phyloP scores from a whole-genome alignment of 2,329 filamentous ascomycete species.

The Coleophoma cylindrospora region DNA sequence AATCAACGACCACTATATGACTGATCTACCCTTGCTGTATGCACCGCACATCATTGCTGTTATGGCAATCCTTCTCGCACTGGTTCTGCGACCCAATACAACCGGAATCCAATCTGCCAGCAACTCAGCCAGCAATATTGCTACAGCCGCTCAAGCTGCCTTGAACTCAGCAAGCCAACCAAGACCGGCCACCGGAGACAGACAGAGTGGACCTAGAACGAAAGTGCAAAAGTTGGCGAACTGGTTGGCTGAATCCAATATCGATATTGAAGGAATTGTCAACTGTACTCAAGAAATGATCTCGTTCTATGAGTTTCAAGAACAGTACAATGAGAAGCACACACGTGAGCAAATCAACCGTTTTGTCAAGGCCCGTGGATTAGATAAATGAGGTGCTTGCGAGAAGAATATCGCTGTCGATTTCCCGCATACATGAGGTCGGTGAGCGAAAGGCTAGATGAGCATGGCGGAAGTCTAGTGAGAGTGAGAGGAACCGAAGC shows the following conservation, averaged over 20 bases:
- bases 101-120: conserved; percentile 37
- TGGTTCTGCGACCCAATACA: conserved; percentile 58
- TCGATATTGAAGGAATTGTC: conserved; percentile 64
- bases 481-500: no score
- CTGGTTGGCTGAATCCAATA: conserved; percentile 65
- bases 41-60: conserved; percentile 66
- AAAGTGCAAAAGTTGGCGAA: conserved; percentile 50
- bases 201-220: conserved; percentile 15
- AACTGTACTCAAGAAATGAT: conserved; percentile 70
- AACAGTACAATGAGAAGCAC: conserved; percentile 30
- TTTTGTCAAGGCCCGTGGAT: conserved; percentile 28
- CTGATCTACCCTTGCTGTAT: conserved; percentile 63
- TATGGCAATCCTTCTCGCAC: conserved; percentile 63
- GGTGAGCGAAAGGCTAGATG: no score
- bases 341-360: conserved; percentile 29
- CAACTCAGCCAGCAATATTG: conserved; percentile 27
- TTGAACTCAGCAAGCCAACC: conserved; percentile 21
- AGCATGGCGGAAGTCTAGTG: no score
- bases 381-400: conserved; percentile 23
- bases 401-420: no score
- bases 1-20: conserved; percentile 71
- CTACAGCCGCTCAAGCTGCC: conserved; percentile 25
- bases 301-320: conserved; percentile 57
- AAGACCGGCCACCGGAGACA: conserved; percentile 15
- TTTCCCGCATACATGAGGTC: no score